A percentile compares a stretch with the other conserved stretches of the same genome.
These are phyloP conservation scores for Phylloporus sp. DNA, from an alignment of 768 basidiomycete species.

Conservation along the genomic window DNA sequence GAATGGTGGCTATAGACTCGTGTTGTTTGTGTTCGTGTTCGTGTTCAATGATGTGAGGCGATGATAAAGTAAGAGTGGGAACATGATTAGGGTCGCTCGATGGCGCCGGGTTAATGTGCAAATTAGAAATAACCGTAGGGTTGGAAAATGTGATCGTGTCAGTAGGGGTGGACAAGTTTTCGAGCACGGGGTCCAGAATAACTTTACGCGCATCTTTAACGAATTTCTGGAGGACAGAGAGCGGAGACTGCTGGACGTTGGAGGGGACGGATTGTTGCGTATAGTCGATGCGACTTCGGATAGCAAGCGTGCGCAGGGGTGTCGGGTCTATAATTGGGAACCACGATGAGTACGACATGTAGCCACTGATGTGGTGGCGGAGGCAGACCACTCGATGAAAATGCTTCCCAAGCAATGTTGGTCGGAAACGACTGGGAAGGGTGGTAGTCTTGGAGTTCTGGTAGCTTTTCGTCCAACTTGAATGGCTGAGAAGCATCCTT, in stretches of 20 bases:
- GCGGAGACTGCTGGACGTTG: constrained; percentile 38
- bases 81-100: constrained; percentile 19
- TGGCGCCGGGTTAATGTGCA: constrained; percentile 20
- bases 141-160: constrained; percentile 17
- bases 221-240: constrained; percentile 55
- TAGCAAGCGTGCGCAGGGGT: constrained; percentile 47
- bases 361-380: background rate
- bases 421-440: constrained; percentile 39
- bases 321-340: constrained; percentile 43
- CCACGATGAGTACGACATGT: constrained; percentile 8
- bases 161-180: constrained; percentile 15
- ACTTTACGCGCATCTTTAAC: constrained; percentile 49
- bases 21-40: constrained; percentile 24
- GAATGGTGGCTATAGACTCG: constrained; percentile 13
- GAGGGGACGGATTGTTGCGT: constrained; percentile 38
- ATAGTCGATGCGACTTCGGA: constrained; percentile 35
- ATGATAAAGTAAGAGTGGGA: constrained; percentile 18
- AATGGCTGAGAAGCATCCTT: constrained; percentile 28
- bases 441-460: constrained; percentile 42
- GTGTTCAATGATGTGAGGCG: constrained; percentile 34
- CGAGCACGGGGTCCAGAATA: constrained; percentile 47
- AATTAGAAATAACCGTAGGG: constrained; percentile 30
- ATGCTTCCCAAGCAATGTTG: constrained; percentile 61
- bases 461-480: constrained; percentile 35
- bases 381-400: constrained; percentile 50